These are phyloP conservation scores for Penicillium ochrochloron DNA, from an alignment of 495 filamentous ascomycete genomes.

Conservation along the genomic window DNA sequence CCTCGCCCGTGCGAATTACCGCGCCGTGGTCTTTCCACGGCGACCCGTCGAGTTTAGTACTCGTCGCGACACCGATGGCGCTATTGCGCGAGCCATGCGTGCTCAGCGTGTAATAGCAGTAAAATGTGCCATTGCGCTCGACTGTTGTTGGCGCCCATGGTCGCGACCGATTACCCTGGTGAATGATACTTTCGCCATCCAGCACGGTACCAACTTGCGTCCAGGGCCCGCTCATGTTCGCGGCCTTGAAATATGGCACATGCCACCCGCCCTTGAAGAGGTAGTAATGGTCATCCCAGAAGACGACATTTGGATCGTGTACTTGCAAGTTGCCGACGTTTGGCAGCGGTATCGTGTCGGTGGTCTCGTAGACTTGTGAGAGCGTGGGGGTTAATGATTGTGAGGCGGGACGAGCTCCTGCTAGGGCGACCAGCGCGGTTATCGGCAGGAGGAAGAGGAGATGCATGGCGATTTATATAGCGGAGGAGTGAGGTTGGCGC, in stretches of 20 bases:
- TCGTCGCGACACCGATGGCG: slow-evolving; percentile 74
- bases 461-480: slow-evolving; percentile 10
- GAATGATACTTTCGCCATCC: slow-evolving; percentile 41
- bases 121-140: slow-evolving; percentile 61
- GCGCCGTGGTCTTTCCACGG: slow-evolving; percentile 60
- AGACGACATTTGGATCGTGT: slow-evolving; percentile 49
- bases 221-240: slow-evolving; percentile 48
- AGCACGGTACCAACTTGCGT: slow-evolving; percentile 45
- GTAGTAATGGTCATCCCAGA: slow-evolving; percentile 40
- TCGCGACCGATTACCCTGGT: slow-evolving; percentile 37
- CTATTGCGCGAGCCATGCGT: slow-evolving; percentile 64
- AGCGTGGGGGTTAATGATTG: slow-evolving; percentile 8
- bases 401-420: slow-evolving; percentile 22
- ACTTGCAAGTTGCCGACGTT: slow-evolving; percentile 41
- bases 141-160: slow-evolving; percentile 69
- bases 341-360: slow-evolving; percentile 37
- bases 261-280: slow-evolving; percentile 44
- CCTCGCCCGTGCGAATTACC: slow-evolving; percentile 44
- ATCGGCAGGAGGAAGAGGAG: slow-evolving; percentile 10
- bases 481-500: not conserved
- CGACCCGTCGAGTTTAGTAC: slow-evolving; percentile 56
- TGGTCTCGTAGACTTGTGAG: slow-evolving; percentile 36
- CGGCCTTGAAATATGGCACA: slow-evolving; percentile 39
- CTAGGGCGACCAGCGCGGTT: slow-evolving; percentile 13
- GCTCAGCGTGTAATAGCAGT: slow-evolving; percentile 74